phyloP scores from a whole-genome alignment of 2,329 filamentous ascomycete species.

The Penicillium sp. region DNA sequence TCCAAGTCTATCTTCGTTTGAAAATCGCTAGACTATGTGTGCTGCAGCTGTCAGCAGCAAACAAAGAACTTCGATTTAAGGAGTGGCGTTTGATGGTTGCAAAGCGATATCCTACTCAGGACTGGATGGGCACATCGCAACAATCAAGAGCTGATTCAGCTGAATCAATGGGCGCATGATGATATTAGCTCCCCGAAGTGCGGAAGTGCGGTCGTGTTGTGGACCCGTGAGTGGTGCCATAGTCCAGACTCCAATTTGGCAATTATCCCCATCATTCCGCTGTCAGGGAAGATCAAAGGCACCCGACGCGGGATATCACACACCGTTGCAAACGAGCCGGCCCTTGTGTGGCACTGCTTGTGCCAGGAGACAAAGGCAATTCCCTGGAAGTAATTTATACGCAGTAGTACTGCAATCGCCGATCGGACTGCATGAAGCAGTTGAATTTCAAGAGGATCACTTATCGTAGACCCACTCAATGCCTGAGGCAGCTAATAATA shows the following conservation, averaged over 20 bases:
- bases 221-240: background rate
- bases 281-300: no score
- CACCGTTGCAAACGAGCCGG: no score
- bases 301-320: no score
- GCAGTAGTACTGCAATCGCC: background rate
- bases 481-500: slow-evolving; percentile 4
- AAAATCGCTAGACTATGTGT: background rate
- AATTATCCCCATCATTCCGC: background rate
- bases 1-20: slow-evolving; percentile 4
- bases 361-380: background rate
- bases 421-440: background rate
- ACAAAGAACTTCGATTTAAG: slow-evolving; percentile 4
- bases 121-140: background rate
- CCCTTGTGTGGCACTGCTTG: background rate
- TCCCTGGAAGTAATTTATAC: background rate
- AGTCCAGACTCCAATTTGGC: no score
- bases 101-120: background rate
- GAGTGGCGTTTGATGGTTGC: background rate
- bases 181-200: background rate
- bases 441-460: background rate
- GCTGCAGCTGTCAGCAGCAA: slow-evolving; percentile 4
- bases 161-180: background rate
- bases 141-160: background rate
- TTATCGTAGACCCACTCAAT: background rate
- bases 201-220: no score